Conservation (phyloP, 495 filamentous ascomycete genomes). For the Penicillium lividum region DNA sequence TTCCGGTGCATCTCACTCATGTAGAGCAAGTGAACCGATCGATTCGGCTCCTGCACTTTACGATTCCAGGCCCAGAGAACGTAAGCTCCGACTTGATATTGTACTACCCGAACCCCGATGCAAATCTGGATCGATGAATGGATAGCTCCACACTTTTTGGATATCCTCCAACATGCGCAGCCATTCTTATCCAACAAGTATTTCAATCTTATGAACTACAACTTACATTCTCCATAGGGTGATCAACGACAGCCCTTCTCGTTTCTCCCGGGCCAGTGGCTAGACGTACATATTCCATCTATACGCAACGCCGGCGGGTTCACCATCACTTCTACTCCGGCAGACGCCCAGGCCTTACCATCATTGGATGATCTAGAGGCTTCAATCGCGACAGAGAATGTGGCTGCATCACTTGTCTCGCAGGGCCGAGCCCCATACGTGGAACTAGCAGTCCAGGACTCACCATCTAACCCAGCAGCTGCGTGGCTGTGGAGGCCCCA, state of each 20-base stretch:
- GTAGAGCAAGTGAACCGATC: constrained; percentile 50
- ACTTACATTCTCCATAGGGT: constrained; percentile 16
- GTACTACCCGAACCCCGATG: background rate
- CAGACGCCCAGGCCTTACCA: constrained; percentile 37
- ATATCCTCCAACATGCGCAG: background rate
- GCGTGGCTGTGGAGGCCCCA: constrained; percentile 70
- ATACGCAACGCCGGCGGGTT: constrained; percentile 75
- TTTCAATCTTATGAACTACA: background rate
- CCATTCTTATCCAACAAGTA: background rate
- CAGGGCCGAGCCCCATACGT: constrained; percentile 51
- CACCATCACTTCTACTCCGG: constrained; percentile 79
- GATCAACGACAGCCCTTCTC: constrained; percentile 33
- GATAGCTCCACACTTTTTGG: background rate
- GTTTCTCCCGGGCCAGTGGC: constrained; percentile 87
- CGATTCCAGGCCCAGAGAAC: constrained; percentile 29
- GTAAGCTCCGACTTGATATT: constrained; percentile 2
- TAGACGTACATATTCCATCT: constrained; percentile 75
- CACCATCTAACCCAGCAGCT: constrained; percentile 66
- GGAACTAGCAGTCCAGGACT: constrained; percentile 73
- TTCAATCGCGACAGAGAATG: constrained; percentile 23
- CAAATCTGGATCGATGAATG: background rate
- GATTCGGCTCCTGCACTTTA: constrained; percentile 53
- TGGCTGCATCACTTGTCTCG: constrained; percentile 19
- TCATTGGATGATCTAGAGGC: constrained; percentile 23
- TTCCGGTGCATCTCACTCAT: constrained; percentile 48